A percentile compares a stretch with the other conserved stretches of the same genome.
phyloP scores from a whole-genome alignment of 2,329 filamentous ascomycete species.

The Cercospora sesami region DNA sequence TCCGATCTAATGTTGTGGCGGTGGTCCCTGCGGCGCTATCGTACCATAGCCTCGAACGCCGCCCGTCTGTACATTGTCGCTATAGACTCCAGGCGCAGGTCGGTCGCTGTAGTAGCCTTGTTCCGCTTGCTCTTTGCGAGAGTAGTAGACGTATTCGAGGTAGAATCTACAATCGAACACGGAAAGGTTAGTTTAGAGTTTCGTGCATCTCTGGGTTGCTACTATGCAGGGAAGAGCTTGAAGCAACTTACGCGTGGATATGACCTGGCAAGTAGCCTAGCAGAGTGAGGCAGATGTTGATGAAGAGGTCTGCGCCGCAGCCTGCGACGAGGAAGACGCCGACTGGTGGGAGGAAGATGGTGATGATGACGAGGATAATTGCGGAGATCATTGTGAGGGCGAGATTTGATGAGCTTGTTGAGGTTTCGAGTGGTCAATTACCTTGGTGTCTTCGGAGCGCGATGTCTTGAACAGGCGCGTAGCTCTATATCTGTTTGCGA shows the following conservation, averaged over 20 bases:
- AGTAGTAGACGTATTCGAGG: slow-evolving; percentile 78
- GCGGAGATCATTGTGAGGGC: slow-evolving; percentile 30
- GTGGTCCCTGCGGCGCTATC: slow-evolving; percentile 20
- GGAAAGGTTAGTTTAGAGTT: background rate
- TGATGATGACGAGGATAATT: slow-evolving; percentile 48
- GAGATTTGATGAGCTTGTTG: background rate
- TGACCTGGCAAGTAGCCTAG: slow-evolving; percentile 70
- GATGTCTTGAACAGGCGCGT: background rate
- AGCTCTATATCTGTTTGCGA: background rate
- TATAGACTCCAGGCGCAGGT: slow-evolving; percentile 69
- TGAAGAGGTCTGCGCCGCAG: slow-evolving; percentile 48
- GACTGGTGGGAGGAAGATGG: slow-evolving; percentile 45
- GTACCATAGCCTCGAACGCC: slow-evolving; percentile 45
- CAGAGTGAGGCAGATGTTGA: slow-evolving; percentile 51
- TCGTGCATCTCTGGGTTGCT: background rate
- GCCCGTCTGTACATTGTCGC: slow-evolving; percentile 70
- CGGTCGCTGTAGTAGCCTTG: slow-evolving; percentile 57
- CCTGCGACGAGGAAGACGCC: slow-evolving; percentile 53
- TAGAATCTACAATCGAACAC: slow-evolving; percentile 56
- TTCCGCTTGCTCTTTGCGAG: slow-evolving; percentile 64
- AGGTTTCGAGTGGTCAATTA: background rate
- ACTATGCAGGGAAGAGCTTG: background rate
- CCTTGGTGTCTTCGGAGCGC: background rate
- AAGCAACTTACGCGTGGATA: slow-evolving; percentile 50
- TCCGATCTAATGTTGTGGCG: slow-evolving; percentile 2